Percentiles rank a stretch among this genome's conserved stretches.
These are phyloP conservation scores for Aaosphaeria pasadenensis DNA, from an alignment of 2,329 filamentous ascomycete genomes.

Conservation along the genomic window DNA sequence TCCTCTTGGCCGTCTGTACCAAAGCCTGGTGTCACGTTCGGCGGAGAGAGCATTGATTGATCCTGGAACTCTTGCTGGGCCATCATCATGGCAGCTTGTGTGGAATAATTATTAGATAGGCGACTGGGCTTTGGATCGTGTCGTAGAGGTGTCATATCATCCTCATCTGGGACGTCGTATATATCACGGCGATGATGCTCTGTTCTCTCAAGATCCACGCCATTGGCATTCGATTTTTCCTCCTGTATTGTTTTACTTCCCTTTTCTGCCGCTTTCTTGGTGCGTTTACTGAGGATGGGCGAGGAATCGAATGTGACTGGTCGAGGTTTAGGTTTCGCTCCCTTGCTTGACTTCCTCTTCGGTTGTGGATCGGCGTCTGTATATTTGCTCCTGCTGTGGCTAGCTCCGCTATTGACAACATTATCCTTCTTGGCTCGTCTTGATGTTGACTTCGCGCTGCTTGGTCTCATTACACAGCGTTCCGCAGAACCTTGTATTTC, in stretches of 20 bases:
- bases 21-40: conserved; percentile 6
- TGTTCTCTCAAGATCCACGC: too few species aligned
- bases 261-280: not conserved
- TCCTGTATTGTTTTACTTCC: too few species aligned
- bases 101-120: conserved; percentile 27
- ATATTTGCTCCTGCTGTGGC: too few species aligned
- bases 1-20: not conserved
- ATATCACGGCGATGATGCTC: too few species aligned
- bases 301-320: conserved; percentile 24
- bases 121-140: conserved; percentile 5
- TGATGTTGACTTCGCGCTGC: too few species aligned
- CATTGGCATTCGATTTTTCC: too few species aligned
- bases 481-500: conserved; percentile 15
- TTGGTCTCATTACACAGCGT: conserved; percentile 4
- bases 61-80: conserved; percentile 34
- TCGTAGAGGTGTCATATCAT: not conserved
- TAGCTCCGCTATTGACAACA: too few species aligned
- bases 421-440: too few species aligned
- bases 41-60: conserved; percentile 16
- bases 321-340: conserved; percentile 13
- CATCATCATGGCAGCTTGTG: conserved; percentile 34
- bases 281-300: conserved; percentile 7
- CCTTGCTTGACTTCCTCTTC: too few species aligned
- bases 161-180: too few species aligned
- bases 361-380: too few species aligned